Percentiles rank a stretch among this genome's conserved stretches.
phyloP scores from a whole-genome alignment of 2,329 filamentous ascomycete genomes.

The Aspergillaceae sp. region DNA sequence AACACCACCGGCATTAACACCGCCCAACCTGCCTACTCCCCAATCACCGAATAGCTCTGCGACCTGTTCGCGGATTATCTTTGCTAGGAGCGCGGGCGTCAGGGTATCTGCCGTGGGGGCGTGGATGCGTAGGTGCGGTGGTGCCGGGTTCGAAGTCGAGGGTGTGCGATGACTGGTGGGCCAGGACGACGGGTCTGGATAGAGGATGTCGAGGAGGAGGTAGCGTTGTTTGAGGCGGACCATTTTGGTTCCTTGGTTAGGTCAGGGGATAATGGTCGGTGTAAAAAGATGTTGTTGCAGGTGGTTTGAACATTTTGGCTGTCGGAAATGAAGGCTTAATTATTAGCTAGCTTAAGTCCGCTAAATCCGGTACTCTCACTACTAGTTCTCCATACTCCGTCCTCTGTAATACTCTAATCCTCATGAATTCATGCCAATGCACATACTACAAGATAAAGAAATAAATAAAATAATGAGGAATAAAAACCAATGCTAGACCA shows the following conservation, averaged over 20 bases:
- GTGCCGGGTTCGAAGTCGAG: slow-evolving; percentile 36
- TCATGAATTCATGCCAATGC: slow-evolving; percentile 18
- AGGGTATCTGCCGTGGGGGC: slow-evolving; percentile 68
- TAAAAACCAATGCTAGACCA: slow-evolving; percentile 21
- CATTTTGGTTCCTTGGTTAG: slow-evolving; percentile 48
- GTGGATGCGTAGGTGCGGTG: slow-evolving; percentile 60
- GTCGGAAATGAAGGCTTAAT: too few relatives aligned
- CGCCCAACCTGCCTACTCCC: slow-evolving; percentile 52
- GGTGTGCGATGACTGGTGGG: slow-evolving; percentile 20
- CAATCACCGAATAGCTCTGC: slow-evolving; percentile 77
- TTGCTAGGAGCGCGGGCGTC: slow-evolving; percentile 56
- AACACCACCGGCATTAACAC: slow-evolving; percentile 60
- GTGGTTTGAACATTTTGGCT: too few relatives aligned
- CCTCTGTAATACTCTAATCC: too few relatives aligned
- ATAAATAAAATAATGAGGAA: slow-evolving; percentile 19
- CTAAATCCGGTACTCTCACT: too few relatives aligned
- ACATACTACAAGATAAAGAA: slow-evolving; percentile 19
- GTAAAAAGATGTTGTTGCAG: too few relatives aligned
- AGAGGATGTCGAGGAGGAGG: slow-evolving; percentile 86
- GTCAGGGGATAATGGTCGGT: background rate
- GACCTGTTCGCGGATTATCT: slow-evolving; percentile 62
- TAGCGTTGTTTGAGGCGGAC: slow-evolving; percentile 96
- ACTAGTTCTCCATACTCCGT: too few relatives aligned
- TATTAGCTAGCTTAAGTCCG: too few relatives aligned
- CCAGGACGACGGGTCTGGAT: slow-evolving; percentile 50